Evolutionary conservation across 805 yeast species (phyloP).

Genomic region (Priceomyces medius): DNA sequence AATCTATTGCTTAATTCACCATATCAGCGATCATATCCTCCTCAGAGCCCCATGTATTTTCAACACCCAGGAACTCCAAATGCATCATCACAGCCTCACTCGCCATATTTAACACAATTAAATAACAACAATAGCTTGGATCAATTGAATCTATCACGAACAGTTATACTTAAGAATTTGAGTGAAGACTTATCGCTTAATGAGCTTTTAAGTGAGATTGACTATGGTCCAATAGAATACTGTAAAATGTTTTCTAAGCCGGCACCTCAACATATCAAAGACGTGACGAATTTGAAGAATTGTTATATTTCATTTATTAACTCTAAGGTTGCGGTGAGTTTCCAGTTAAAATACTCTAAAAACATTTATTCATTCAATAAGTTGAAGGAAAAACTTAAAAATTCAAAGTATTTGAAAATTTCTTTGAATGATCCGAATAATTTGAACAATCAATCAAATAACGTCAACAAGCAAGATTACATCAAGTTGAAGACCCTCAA

Average conservation of each 20-base stretch:
- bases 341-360: constrained; percentile 32
- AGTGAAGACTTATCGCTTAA: constrained; percentile 22
- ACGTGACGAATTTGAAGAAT: constrained; percentile 19
- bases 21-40: constrained; percentile 26
- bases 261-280: constrained; percentile 28
- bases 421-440: constrained; percentile 23
- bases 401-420: constrained; percentile 29
- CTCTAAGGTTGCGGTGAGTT: constrained; percentile 31
- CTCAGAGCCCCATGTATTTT: constrained; percentile 5
- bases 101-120: constrained; percentile 15
- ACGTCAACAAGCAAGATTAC: constrained; percentile 25
- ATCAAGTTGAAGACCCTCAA: constrained; percentile 41
- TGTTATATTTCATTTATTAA: constrained; percentile 40
- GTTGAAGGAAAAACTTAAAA: constrained; percentile 22
- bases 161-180: constrained; percentile 33
- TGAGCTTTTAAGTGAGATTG: constrained; percentile 45
- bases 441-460: constrained; percentile 6
- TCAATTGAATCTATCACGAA: constrained; percentile 36
- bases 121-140: constrained; percentile 23
- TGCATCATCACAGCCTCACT: constrained; percentile 7
- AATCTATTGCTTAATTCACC: constrained; percentile 63
- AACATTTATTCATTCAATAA: constrained; percentile 21
- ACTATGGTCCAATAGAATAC: constrained; percentile 63
- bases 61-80: constrained; percentile 12
- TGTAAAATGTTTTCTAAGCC: constrained; percentile 41